Evolutionary conservation across 768 basidiomycete species (phyloP).

Genomic region (Agaricus bisporus): DNA sequence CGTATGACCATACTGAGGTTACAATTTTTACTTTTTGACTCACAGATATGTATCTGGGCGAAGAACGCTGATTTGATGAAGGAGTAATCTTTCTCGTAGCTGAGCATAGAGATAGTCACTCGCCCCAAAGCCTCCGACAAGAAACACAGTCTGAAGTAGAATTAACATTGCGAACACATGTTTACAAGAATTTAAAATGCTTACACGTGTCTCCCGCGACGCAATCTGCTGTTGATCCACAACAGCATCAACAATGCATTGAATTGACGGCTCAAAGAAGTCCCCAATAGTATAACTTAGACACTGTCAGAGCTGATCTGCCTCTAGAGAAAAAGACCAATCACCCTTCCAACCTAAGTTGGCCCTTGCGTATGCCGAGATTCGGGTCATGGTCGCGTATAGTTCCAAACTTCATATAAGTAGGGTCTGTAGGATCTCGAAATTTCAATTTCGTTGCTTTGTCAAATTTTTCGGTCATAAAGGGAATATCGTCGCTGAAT

Average conservation of each 20-base stretch:
- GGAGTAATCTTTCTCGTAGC: slow-evolving; percentile 28
- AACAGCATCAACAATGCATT: slow-evolving; percentile 18
- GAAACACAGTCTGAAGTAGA: slow-evolving; percentile 25
- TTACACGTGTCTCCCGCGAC: neutral
- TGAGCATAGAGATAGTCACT: slow-evolving; percentile 40
- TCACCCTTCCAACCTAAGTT: slow-evolving; percentile 36
- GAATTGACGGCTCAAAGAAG: slow-evolving; percentile 23
- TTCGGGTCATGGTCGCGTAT: slow-evolving; percentile 31
- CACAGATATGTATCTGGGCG: slow-evolving; percentile 46
- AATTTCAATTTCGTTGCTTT: slow-evolving; percentile 42
- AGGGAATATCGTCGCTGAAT: slow-evolving; percentile 32
- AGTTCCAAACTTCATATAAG: slow-evolving; percentile 43
- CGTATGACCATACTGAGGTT: neutral
- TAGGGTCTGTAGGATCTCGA: slow-evolving; percentile 29
- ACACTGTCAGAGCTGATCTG: neutral
- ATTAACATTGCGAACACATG: neutral
- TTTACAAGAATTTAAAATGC: neutral
- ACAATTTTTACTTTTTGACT: neutral
- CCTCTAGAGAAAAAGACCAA: neutral
- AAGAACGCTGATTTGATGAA: slow-evolving; percentile 28
- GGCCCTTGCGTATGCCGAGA: slow-evolving; percentile 37
- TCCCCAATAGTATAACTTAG: slow-evolving; percentile 17
- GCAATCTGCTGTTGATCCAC: slow-evolving; percentile 11
- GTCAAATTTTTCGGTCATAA: slow-evolving; percentile 41
- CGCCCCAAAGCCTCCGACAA: slow-evolving; percentile 50